phyloP scores from a whole-genome alignment of 1,284 basidiomycete genomes.

The Ceratobasidium sp. region DNA sequence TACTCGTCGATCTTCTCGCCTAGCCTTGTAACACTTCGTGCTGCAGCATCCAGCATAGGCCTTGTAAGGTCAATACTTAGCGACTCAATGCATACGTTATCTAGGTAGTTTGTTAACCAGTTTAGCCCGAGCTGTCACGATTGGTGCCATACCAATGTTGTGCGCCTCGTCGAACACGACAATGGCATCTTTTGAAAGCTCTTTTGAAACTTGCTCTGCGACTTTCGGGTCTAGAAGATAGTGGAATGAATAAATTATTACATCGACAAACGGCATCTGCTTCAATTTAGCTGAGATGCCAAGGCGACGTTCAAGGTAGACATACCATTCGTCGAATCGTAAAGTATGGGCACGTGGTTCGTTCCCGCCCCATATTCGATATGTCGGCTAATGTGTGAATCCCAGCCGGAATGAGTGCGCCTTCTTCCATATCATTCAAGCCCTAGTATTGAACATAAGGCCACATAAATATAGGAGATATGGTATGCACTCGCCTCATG shows the following conservation, averaged over 20 bases:
- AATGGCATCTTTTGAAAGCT: conserved; percentile 96
- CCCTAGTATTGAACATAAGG: conserved; percentile 54
- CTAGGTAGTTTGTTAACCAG: conserved; percentile 50
- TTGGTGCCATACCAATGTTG: conserved; percentile 79
- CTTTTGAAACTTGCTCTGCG: conserved; percentile 97
- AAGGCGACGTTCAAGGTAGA: not conserved
- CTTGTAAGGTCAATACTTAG: conserved; percentile 97
- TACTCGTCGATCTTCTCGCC: conserved; percentile 95
- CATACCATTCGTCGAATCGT: conserved; percentile 93
- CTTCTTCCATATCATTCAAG: conserved; percentile 80
- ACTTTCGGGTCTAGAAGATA: conserved; percentile 99
- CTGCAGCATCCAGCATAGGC: conserved; percentile 96
- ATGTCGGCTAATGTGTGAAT: conserved; percentile 96
- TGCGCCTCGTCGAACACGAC: conserved; percentile 99
- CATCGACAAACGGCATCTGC: conserved; percentile 93
- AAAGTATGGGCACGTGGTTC: conserved; percentile 94
- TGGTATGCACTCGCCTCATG: conserved; percentile 77
- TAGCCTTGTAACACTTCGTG: conserved; percentile 85
- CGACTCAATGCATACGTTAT: conserved; percentile 99
- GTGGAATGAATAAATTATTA: conserved; percentile 99
- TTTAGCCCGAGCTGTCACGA: not conserved
- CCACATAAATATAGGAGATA: not conserved
- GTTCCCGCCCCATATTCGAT: conserved; percentile 85
- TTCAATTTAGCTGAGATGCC: not conserved
- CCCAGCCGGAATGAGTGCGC: conserved; percentile 83